phyloP scores from a whole-genome alignment of 768 basidiomycete genomes.

The Butyriboletus loyo region DNA sequence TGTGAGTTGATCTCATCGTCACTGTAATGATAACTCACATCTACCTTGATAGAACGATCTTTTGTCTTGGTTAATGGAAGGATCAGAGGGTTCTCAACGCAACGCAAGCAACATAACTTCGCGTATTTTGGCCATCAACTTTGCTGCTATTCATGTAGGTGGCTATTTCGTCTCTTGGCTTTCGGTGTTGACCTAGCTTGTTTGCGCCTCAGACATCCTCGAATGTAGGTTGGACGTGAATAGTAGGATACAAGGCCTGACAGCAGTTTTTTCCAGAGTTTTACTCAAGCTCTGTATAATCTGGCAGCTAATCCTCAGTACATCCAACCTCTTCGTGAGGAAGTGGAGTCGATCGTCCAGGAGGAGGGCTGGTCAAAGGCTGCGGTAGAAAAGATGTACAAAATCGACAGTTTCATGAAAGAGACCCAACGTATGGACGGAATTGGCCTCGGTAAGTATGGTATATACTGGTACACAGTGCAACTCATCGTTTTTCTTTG shows the following conservation, averaged over 20 bases:
- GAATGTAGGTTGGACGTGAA: background rate
- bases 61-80: conserved; percentile 33
- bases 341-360: conserved; percentile 8
- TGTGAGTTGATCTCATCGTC: background rate
- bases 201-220: conserved; percentile 5
- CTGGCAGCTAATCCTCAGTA: conserved; percentile 15
- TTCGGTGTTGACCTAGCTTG: background rate
- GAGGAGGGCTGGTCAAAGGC: conserved; percentile 19
- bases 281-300: conserved; percentile 8
- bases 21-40: background rate
- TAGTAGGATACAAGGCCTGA: background rate
- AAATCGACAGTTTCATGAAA: conserved; percentile 19
- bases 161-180: rapidly evolving
- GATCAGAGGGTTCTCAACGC: conserved; percentile 13
- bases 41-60: conserved; percentile 28
- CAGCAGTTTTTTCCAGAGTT: background rate
- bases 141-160: conserved; percentile 24
- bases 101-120: conserved; percentile 19
- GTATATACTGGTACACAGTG: background rate
- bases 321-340: conserved; percentile 12
- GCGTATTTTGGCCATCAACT: conserved; percentile 16
- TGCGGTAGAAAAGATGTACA: conserved; percentile 13
- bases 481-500: background rate
- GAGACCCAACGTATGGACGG: conserved; percentile 30
- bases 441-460: conserved; percentile 20